phyloP scores from a whole-genome alignment of 129 eudicot species.

The Pittosporum tobira region DNA sequence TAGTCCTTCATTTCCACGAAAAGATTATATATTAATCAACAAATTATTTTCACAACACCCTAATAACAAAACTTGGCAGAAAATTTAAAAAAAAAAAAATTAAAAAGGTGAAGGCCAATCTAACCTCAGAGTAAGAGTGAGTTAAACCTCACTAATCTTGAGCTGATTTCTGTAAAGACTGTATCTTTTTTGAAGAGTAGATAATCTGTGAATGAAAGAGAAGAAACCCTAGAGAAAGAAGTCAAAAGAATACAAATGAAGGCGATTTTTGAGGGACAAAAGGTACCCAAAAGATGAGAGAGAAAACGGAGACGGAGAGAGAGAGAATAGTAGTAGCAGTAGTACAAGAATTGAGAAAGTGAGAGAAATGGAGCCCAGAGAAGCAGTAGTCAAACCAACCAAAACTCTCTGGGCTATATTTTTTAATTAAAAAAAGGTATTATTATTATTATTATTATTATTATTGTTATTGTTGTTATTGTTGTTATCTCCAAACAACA shows the following conservation, averaged over 20 bases:
- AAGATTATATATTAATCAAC: no score
- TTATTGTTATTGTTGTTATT: no score
- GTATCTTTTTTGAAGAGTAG: not conserved
- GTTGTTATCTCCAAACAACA: no score
- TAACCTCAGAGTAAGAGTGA: no score
- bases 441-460: no score
- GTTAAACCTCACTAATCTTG: no score
- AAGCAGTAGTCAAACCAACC: constrained; percentile 1
- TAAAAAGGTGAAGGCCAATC: no score
- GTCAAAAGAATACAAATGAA: constrained; percentile 7
- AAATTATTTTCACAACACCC: no score
- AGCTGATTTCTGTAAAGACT: no score
- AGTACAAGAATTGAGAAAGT: not conserved
- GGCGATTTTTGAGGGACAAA: not conserved
- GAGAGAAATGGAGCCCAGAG: not conserved
- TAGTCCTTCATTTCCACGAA: not conserved
- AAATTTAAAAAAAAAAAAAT: no score
- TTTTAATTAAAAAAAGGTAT: not conserved
- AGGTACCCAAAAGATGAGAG: not conserved
- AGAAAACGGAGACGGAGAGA: not conserved
- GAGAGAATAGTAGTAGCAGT: no score
- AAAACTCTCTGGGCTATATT: not conserved
- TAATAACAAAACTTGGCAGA: no score
- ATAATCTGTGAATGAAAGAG: not conserved
- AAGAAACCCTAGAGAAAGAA: constrained; percentile 5